Percentiles rank a stretch among this genome's conserved stretches.
phyloP scores from a whole-genome alignment of 768 basidiomycete genomes.

The Boletus insuetus region DNA sequence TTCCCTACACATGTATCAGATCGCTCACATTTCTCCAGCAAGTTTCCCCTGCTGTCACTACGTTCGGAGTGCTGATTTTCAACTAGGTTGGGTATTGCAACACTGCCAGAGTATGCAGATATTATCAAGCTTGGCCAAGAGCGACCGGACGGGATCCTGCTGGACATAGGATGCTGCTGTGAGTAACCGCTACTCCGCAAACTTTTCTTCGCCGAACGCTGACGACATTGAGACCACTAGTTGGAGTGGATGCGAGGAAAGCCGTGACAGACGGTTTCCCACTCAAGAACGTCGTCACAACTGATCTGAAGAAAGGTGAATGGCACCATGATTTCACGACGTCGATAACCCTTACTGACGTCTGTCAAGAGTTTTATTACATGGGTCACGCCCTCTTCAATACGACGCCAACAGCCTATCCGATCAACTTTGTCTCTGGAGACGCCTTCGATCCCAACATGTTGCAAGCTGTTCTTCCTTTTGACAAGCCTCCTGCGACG shows the following conservation, averaged over 20 bases:
- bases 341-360: neutral
- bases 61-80: neutral
- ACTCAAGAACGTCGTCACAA: conserved; percentile 35
- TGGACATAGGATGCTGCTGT: conserved; percentile 50
- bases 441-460: conserved; percentile 49
- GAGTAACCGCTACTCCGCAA: conserved; percentile 3
- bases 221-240: neutral
- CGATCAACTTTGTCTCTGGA: conserved; percentile 50
- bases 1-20: conserved; percentile 30
- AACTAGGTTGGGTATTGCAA: conserved; percentile 12
- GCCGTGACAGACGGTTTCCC: conserved; percentile 44
- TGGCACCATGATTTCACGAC: neutral
- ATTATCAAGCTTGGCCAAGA: conserved; percentile 38
- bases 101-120: conserved; percentile 17
- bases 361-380: conserved; percentile 49
- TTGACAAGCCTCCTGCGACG: conserved; percentile 24
- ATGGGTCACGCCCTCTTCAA: conserved; percentile 61
- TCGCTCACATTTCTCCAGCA: conserved; percentile 24
- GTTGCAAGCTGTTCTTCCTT: conserved; percentile 35
- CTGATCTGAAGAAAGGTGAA: conserved; percentile 39
- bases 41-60: neutral
- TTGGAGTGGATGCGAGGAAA: conserved; percentile 38
- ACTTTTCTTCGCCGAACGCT: neutral
- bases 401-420: conserved; percentile 50
- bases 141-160: conserved; percentile 36